Conservation (phyloP, 495 filamentous ascomycete genomes). For the Peziza echinospora region DNA sequence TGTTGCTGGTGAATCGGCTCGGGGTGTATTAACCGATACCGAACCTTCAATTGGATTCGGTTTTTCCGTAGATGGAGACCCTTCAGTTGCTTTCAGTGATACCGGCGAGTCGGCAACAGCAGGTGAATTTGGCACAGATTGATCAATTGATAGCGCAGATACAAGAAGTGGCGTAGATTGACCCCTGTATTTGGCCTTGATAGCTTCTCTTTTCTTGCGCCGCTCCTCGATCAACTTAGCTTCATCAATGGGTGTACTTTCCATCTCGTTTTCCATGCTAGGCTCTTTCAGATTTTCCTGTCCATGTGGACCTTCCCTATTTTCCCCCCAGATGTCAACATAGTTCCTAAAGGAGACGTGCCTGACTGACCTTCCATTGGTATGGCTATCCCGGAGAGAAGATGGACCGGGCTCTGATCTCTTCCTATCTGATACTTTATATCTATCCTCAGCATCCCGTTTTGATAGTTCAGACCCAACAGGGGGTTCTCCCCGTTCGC, state of each 20-base stretch:
- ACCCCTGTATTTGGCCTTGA: slow-evolving; percentile 60
- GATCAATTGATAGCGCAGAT: slow-evolving; percentile 47
- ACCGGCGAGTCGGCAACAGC: slow-evolving; percentile 16
- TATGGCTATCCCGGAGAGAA: slow-evolving; percentile 16
- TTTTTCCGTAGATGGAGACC: slow-evolving; percentile 4
- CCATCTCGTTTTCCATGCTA: slow-evolving; percentile 16
- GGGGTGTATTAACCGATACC: slow-evolving; percentile 16
- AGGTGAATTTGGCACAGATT: slow-evolving; percentile 31
- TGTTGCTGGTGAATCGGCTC: slow-evolving; percentile 30
- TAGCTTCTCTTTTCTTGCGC: slow-evolving; percentile 66
- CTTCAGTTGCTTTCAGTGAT: slow-evolving; percentile 18
- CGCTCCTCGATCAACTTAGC: slow-evolving; percentile 66
- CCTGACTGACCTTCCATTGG: slow-evolving; percentile 2
- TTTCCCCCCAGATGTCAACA: slow-evolving; percentile 6
- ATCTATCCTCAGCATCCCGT: slow-evolving; percentile 26
- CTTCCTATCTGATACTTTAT: slow-evolving; percentile 20
- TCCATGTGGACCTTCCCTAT: slow-evolving; percentile 8
- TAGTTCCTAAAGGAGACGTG: slow-evolving; percentile 1
- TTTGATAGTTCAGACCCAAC: slow-evolving; percentile 28
- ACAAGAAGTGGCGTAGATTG: slow-evolving; percentile 52
- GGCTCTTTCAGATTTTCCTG: slow-evolving; percentile 19
- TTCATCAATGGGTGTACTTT: slow-evolving; percentile 41
- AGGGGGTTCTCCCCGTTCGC: slow-evolving; percentile 38
- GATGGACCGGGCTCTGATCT: slow-evolving; percentile 5
- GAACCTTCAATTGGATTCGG: slow-evolving; percentile 24